Percentiles rank a stretch among this genome's conserved stretches.
Evolutionary conservation across 306 rosid species (phyloP).

Genomic region (Cucumis melo): DNA sequence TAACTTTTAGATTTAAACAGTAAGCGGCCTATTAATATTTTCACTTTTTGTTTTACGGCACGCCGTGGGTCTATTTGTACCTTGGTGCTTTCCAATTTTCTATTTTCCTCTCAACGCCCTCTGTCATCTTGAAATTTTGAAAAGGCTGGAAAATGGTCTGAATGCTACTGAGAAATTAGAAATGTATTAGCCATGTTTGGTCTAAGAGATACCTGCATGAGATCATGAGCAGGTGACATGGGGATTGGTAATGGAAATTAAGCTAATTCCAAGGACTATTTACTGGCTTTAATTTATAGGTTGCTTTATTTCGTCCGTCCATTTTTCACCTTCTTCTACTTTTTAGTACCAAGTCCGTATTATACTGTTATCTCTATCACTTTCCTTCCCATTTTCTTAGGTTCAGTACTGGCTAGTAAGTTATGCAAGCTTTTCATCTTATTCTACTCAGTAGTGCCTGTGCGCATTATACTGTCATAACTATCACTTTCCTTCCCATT

Average conservation of each 20-base stretch:
- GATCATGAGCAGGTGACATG: neutral
- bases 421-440: neutral
- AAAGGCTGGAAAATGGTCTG: neutral
- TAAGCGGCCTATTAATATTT: neutral
- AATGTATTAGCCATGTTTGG: neutral
- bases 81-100: neutral
- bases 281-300: neutral
- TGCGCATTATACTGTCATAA: neutral
- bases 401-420: neutral
- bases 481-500: neutral
- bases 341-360: neutral
- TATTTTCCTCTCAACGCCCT: neutral
- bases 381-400: neutral
- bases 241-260: neutral
- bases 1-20: neutral
- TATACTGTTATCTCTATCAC: neutral
- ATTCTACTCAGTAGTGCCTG: neutral
- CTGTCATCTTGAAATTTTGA: neutral
- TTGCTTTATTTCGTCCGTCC: neutral
- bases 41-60: neutral
- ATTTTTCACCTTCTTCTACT: neutral
- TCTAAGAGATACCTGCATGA: neutral
- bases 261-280: neutral
- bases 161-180: neutral
- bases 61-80: neutral